Evolutionary conservation across 257 asterid species (phyloP).

Genomic region (Solanum chaucha): DNA sequence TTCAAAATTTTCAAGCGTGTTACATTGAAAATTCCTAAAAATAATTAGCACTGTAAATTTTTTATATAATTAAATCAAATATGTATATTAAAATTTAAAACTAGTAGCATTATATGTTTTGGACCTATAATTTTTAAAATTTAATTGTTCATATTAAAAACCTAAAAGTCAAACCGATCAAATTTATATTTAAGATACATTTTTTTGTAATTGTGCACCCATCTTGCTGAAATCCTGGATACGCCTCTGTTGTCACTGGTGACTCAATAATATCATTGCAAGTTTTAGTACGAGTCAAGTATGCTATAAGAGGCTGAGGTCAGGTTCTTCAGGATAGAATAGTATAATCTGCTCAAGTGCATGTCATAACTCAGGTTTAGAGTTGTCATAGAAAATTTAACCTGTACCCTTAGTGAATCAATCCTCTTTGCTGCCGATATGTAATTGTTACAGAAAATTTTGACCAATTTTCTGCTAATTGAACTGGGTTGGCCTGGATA

Average conservation of each 20-base stretch:
- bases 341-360: background rate
- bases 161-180: too few relatives aligned
- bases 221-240: too few relatives aligned
- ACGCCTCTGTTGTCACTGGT: background rate
- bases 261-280: background rate
- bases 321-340: background rate
- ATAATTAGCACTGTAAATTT: too few relatives aligned
- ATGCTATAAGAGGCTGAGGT: background rate
- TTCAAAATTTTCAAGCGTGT: too few relatives aligned
- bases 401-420: background rate
- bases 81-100: too few relatives aligned
- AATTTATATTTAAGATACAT: too few relatives aligned
- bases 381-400: background rate
- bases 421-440: background rate
- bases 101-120: too few relatives aligned
- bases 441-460: background rate
- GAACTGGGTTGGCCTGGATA: background rate
- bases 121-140: too few relatives aligned
- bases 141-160: too few relatives aligned
- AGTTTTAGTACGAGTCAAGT: background rate
- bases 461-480: background rate
- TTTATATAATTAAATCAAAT: too few relatives aligned
- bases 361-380: background rate
- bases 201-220: too few relatives aligned
- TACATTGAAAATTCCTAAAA: too few relatives aligned